Base-by-base conservation (phyloP, 768 basidiomycete genomes). In the Phanerochaete carnosa region DNA sequence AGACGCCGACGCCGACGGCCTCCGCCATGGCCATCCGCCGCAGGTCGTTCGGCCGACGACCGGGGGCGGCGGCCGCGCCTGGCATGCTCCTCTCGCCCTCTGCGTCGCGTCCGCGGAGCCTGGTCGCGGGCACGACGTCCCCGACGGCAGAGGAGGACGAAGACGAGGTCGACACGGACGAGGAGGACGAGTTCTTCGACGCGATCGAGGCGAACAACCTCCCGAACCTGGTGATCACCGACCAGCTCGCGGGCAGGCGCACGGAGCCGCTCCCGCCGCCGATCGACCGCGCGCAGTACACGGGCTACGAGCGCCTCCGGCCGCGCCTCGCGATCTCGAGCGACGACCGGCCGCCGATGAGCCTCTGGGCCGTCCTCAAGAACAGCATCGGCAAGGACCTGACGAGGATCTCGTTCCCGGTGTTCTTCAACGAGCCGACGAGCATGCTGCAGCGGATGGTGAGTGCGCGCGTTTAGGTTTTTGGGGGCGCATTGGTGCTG, bases 401-500 rank as follows among this genome's bases (percentile, higher is more conserved):
- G 71, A 98, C 95, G 43, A 95, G 83, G 81, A 98, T 98, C 61
- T 91, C 87, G 65, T 96, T 96, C 73, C 95, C 95, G 0, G 94
- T 97, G 43, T 94, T 87, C 71, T 94, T 93, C 69, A 95, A 94
- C 72, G 91, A 93, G 73, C 92, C 94, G 29, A 97, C 95, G 52
- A 95, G 92, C 69, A 98, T 98, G 95, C 72, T 98, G 61, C 93
- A 98, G 76, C 79, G 95, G 53, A 98, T 98, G 92, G 89, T 86
- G 65, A 53, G 79, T 74, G 7, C 2, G 30, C 13, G 6, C 12
- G 2, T n/a, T n/a, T 23, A 26, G 25, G 3, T 19, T n/a, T 26
- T 1, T 23, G 15, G 23, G 7, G 23, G n/a, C 1, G 16, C 8
- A 7, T 7, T 35, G 33, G 33, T 35, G 15, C 33, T 35, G 15